Evolutionary conservation across 2,329 filamentous ascomycete species (phyloP).

Genomic region (Lasiodiplodia sp.): DNA sequence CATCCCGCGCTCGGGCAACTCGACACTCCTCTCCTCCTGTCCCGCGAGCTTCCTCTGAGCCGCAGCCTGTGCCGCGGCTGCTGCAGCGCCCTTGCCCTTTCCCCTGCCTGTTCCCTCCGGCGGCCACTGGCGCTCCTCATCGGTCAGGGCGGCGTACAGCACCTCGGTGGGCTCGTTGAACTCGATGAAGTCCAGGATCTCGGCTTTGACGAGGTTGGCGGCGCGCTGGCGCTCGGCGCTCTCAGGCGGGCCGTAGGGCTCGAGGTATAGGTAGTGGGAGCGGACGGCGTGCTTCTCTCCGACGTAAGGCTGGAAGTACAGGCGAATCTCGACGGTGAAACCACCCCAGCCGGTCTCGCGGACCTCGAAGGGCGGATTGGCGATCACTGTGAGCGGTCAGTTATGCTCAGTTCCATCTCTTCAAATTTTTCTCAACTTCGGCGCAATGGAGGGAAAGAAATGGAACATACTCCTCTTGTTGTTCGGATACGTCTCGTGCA

Average conservation of each 20-base stretch:
- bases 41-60: slow-evolving; percentile 9
- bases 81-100: slow-evolving; percentile 52
- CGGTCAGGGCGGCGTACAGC: slow-evolving; percentile 86
- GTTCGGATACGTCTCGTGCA: slow-evolving; percentile 96
- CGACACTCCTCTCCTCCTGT: slow-evolving; percentile 25
- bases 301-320: slow-evolving; percentile 88
- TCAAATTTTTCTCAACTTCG: background rate
- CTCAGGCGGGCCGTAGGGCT: slow-evolving; percentile 80
- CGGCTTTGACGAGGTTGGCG: slow-evolving; percentile 71
- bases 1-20: slow-evolving; percentile 27
- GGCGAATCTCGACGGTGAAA: slow-evolving; percentile 93
- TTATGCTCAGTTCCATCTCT: background rate
- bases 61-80: slow-evolving; percentile 3
- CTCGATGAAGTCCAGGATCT: slow-evolving; percentile 91
- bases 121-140: slow-evolving; percentile 65
- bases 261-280: slow-evolving; percentile 89
- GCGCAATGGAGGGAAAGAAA: slow-evolving; percentile 23
- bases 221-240: slow-evolving; percentile 65
- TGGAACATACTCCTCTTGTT: slow-evolving; percentile 72
- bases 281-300: slow-evolving; percentile 95
- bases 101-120: slow-evolving; percentile 55
- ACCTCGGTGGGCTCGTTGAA: slow-evolving; percentile 97
- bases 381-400: background rate
- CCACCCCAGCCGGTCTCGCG: slow-evolving; percentile 97
- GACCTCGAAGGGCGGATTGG: slow-evolving; percentile 75